Evolutionary conservation across 2,329 filamentous ascomycete genomes (phyloP).

Genomic region (Ramichloridium luteum): DNA sequence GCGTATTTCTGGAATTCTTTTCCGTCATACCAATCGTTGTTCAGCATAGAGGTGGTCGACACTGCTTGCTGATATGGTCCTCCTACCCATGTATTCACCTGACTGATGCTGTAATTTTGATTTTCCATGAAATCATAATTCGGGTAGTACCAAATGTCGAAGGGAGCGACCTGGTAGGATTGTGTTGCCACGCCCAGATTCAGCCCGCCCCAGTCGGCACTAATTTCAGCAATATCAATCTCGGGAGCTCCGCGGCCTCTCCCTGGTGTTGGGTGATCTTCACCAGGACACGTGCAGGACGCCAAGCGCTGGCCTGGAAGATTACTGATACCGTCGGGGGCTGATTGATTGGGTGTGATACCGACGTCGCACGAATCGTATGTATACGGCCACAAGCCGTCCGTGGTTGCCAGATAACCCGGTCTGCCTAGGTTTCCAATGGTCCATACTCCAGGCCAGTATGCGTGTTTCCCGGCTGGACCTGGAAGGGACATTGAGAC

Average conservation of each 20-base stretch:
- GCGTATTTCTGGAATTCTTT: slow-evolving; percentile 43
- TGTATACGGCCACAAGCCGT: slow-evolving; percentile 44
- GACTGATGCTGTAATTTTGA: slow-evolving; percentile 36
- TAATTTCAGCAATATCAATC: slow-evolving; percentile 38
- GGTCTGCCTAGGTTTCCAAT: slow-evolving; percentile 44
- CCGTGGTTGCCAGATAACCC: slow-evolving; percentile 40
- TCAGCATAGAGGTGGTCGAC: slow-evolving; percentile 42
- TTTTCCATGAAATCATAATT: slow-evolving; percentile 42
- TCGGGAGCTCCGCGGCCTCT: slow-evolving; percentile 37
- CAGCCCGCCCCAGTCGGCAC: slow-evolving; percentile 30
- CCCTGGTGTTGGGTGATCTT: slow-evolving; percentile 37
- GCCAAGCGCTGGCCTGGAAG: slow-evolving; percentile 35
- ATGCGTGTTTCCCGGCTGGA: slow-evolving; percentile 35
- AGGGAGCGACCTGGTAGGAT: slow-evolving; percentile 38
- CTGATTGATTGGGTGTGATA: slow-evolving; percentile 40
- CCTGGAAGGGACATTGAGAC: slow-evolving; percentile 42
- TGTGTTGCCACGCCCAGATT: slow-evolving; percentile 36
- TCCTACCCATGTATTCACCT: slow-evolving; percentile 41
- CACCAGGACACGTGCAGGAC: slow-evolving; percentile 33
- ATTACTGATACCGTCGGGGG: slow-evolving; percentile 30
- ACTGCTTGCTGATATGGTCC: slow-evolving; percentile 46
- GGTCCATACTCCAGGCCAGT: slow-evolving; percentile 44
- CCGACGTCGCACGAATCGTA: slow-evolving; percentile 38
- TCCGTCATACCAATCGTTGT: slow-evolving; percentile 45
- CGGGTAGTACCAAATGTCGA: slow-evolving; percentile 40